A percentile compares a stretch with the other conserved stretches of the same genome.
Conservation (phyloP, 1,139 yeast genomes). For the Tardiomyces blankii region DNA sequence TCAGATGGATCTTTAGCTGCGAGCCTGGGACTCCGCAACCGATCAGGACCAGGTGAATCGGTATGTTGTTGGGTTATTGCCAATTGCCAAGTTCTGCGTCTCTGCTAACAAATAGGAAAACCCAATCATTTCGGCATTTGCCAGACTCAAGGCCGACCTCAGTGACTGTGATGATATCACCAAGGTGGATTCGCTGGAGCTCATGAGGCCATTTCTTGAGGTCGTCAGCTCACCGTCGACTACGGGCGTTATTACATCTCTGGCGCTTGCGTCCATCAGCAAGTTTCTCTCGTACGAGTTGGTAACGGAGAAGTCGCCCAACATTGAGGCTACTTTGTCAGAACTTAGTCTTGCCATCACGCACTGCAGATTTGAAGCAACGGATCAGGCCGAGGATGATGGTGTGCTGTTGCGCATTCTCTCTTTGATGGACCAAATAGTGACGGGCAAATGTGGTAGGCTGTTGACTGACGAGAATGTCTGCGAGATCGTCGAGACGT, state of each 20-base stretch:
- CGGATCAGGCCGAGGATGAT: conserved; percentile 89
- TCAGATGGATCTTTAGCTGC: conserved; percentile 23
- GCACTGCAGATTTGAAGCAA: conserved; percentile 92
- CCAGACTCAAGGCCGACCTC: conserved; percentile 64
- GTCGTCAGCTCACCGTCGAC: conserved; percentile 81
- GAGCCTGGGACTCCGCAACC: conserved; percentile 16
- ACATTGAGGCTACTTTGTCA: conserved; percentile 39
- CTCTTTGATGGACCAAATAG: conserved; percentile 56
- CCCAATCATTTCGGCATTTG: conserved; percentile 72
- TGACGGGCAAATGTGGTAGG: conserved; percentile 53
- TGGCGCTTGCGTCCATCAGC: conserved; percentile 67
- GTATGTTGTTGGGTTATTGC: no score
- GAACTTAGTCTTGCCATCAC: conserved; percentile 70
- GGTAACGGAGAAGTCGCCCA: conserved; percentile 33
- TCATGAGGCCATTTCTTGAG: conserved; percentile 76
- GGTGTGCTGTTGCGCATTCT: conserved; percentile 79
- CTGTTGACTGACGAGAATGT: conserved; percentile 70
- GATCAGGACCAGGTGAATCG: not conserved
- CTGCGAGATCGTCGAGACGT: conserved; percentile 84
- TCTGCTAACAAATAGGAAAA: conserved; percentile 30
- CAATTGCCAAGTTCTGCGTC: no score
- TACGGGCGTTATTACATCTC: conserved; percentile 74
- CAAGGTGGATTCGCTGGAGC: conserved; percentile 58
- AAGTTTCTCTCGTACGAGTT: conserved; percentile 59
- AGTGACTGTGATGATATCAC: conserved; percentile 43